Evolutionary conservation across 768 basidiomycete species (phyloP).

Genomic region (Erythrobasidium yunnanense): DNA sequence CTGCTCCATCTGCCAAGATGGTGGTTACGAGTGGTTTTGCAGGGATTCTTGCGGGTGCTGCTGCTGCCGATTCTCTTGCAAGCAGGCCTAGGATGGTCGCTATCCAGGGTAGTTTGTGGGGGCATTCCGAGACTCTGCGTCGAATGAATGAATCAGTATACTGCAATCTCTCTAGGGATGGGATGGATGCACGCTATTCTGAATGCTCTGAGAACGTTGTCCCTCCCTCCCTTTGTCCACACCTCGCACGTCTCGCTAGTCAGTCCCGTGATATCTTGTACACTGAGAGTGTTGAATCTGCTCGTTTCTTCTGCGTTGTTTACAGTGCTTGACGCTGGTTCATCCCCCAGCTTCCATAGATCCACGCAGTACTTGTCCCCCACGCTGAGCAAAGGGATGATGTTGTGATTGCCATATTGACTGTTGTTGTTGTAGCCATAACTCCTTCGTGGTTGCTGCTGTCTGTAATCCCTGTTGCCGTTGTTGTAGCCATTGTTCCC

Average conservation of each 20-base stretch:
- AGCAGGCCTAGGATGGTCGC: constrained; percentile 66
- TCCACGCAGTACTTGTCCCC: constrained; percentile 22
- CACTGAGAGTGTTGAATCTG: not conserved
- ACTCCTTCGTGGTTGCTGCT: not conserved
- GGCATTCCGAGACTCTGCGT: constrained; percentile 57
- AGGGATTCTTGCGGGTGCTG: not conserved
- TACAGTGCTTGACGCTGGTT: not conserved
- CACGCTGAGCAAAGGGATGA: not conserved
- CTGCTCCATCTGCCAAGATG: not conserved
- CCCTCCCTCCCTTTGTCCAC: constrained; percentile 1
- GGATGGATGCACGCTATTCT: constrained; percentile 16
- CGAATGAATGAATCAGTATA: not conserved
- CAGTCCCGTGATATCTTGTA: not conserved
- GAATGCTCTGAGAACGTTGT: constrained; percentile 6
- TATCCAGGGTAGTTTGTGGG: constrained; percentile 84
- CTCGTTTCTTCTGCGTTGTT: not conserved
- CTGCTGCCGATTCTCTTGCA: not conserved
- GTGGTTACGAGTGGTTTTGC: constrained; percentile 21
- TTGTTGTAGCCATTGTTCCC: not conserved
- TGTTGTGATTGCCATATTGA: not conserved
- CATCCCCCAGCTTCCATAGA: constrained; percentile 16
- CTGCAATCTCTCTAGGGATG: not conserved
- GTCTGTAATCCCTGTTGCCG: not conserved
- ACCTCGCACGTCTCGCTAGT: not conserved
- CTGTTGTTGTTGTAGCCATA: constrained; percentile 1